Percentiles rank a stretch among this genome's conserved stretches.
phyloP scores from a whole-genome alignment of 371 early-diverging fungal genomes.

The Mucor saturninus region DNA sequence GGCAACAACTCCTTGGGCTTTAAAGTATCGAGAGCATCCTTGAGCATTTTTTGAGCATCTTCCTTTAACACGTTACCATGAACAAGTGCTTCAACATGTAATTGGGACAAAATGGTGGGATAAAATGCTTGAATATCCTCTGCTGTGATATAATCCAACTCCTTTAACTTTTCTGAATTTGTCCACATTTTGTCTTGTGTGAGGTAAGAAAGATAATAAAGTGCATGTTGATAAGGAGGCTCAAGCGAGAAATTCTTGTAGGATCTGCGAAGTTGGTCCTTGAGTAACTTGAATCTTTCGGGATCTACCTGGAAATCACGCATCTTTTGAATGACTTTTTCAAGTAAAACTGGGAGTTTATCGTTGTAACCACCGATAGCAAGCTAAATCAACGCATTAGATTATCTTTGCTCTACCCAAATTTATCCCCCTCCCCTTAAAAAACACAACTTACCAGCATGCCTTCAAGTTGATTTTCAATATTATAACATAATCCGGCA shows the following conservation, averaged over 20 bases:
- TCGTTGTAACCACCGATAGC: constrained; percentile 84
- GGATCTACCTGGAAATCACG: constrained; percentile 64
- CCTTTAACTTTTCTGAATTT: constrained; percentile 74
- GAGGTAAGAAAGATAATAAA: constrained; percentile 75
- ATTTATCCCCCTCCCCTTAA: not conserved
- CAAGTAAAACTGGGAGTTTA: constrained; percentile 74
- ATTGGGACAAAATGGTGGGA: constrained; percentile 67
- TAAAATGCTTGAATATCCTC: constrained; percentile 78
- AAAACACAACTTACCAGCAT: constrained; percentile 40
- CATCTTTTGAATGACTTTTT: constrained; percentile 76
- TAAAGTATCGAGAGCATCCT: constrained; percentile 57
- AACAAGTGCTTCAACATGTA: constrained; percentile 80
- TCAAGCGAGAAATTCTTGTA: constrained; percentile 77
- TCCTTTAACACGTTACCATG: constrained; percentile 80
- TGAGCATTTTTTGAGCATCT: constrained; percentile 66
- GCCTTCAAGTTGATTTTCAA: constrained; percentile 73
- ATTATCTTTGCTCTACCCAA: not conserved
- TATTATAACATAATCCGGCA: constrained; percentile 79
- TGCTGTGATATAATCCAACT: constrained; percentile 62
- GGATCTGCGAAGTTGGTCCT: constrained; percentile 68
- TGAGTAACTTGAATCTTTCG: constrained; percentile 74
- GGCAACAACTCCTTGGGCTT: constrained; percentile 66
- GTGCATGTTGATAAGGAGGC: constrained; percentile 79
- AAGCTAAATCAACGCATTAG: constrained; percentile 27
- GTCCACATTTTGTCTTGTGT: constrained; percentile 86